phyloP scores from a whole-genome alignment of 2,329 filamentous ascomycete genomes.

The Penicillium concentricum region DNA sequence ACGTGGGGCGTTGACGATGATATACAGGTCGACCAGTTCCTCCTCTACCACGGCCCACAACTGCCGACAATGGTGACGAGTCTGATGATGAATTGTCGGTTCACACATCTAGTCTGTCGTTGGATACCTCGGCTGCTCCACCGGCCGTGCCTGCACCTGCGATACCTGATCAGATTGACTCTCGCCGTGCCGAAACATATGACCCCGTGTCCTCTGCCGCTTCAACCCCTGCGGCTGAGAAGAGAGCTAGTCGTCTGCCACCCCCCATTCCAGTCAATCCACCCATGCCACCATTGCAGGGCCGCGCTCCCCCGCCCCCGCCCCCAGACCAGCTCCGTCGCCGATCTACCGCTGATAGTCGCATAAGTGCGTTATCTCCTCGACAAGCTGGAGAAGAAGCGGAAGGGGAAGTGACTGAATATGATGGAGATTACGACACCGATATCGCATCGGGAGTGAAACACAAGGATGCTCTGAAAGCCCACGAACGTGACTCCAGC shows the following conservation, averaged over 20 bases:
- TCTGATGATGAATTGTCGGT: slow-evolving; percentile 82
- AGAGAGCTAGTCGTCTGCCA: slow-evolving; percentile 45
- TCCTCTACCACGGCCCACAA: slow-evolving; percentile 55
- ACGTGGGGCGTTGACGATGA: slow-evolving; percentile 25
- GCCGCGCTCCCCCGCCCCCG: slow-evolving; percentile 66
- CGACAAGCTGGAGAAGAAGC: slow-evolving; percentile 58
- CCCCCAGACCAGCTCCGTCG: slow-evolving; percentile 53
- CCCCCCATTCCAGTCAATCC: slow-evolving; percentile 41
- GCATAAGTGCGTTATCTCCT: slow-evolving; percentile 40
- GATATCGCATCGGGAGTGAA: slow-evolving; percentile 93
- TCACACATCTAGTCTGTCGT: slow-evolving; percentile 47
- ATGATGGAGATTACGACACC: slow-evolving; percentile 97
- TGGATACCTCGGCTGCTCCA: slow-evolving; percentile 44
- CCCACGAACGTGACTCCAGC: slow-evolving; percentile 75
- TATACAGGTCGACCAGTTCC: slow-evolving; percentile 62
- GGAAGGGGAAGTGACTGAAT: slow-evolving; percentile 83
- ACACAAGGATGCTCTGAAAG: slow-evolving; percentile 87
- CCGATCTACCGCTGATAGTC: slow-evolving; percentile 59
- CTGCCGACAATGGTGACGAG: slow-evolving; percentile 75
- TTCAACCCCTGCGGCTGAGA: slow-evolving; percentile 36
- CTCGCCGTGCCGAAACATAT: slow-evolving; percentile 39
- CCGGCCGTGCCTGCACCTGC: slow-evolving; percentile 50
- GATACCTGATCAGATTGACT: slow-evolving; percentile 39
- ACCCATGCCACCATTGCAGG: slow-evolving; percentile 48
- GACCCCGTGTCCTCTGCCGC: slow-evolving; percentile 45